Evolutionary conservation across 768 basidiomycete genomes (phyloP), one percentile per base, ranked within the genome.

Genomic region (Fomitopsis serialis): DNA sequence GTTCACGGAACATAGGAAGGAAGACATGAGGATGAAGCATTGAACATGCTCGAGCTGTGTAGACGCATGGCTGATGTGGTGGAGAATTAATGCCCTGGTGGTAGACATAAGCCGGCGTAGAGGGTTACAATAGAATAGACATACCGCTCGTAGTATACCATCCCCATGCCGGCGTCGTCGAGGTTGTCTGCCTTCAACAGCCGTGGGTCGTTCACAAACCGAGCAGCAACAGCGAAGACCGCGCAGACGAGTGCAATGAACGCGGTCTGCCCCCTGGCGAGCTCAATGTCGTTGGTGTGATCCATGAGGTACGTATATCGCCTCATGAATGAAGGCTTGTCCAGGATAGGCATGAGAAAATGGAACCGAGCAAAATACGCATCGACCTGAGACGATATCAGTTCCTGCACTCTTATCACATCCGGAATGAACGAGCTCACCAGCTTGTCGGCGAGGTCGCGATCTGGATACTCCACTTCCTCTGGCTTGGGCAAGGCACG

Each of bases 1-100:
- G 64, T 96, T 96, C 61, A 95, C 79, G 50, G 92, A 92, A 65
- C 92, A 94, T 55, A 96, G 75, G 73, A 93, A 95, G 1, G 92
- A 87, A 48, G 92, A 87, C 78, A 94, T 80, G 52, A 96, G 77
- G 57, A 91, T 81, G 66, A 94, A 87, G 68, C 89, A 89, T 73
- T 95, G 93, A 27, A 95, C 92, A 68, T 95, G 93, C 32, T 84
- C 80, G 48, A 89, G 75, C 67, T 93, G 88, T 37, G 84, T 90
- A 52, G 85, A 89, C 42, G 89, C 82, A 64, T 93, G 85, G 58
- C 91, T 92, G 72, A 94, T 94, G 69, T 94, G 94, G 65, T 94
- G 92, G 35, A 96, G 72, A 54, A 95, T 84, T 68, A 95, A 79
- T 29, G 93, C 89, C 54, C 92, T 95, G 62, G 52, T 47, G 53